phyloP scores from a whole-genome alignment of 768 basidiomycete species.

The Termitomyces sp. region DNA sequence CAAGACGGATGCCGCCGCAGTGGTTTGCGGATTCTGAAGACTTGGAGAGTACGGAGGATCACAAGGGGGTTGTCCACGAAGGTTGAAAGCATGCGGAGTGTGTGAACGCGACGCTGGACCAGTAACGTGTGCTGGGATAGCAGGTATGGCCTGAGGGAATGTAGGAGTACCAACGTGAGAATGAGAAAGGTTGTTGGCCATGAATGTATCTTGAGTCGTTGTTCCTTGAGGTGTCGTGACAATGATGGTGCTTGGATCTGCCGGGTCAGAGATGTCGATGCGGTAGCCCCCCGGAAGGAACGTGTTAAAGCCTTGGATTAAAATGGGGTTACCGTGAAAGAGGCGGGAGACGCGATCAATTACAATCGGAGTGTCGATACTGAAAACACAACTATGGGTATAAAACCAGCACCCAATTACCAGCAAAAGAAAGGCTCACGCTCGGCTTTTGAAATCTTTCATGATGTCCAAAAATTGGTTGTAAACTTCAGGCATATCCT shows the following conservation, averaged over 20 bases:
- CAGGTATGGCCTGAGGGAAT: slow-evolving; percentile 29
- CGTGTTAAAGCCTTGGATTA: slow-evolving; percentile 98
- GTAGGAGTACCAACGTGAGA: slow-evolving; percentile 27
- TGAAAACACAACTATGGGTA: slow-evolving; percentile 29
- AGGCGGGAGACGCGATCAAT: slow-evolving; percentile 92
- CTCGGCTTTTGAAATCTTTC: slow-evolving; percentile 99
- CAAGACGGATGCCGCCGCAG: slow-evolving; percentile 64
- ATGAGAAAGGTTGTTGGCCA: slow-evolving; percentile 25
- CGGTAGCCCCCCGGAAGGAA: slow-evolving; percentile 94
- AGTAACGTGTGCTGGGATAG: slow-evolving; percentile 27
- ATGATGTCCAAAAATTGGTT: slow-evolving; percentile 94
- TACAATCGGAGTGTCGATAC: slow-evolving; percentile 97
- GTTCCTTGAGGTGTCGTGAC: slow-evolving; percentile 80
- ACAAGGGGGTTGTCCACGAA: slow-evolving; percentile 31
- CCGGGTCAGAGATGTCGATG: slow-evolving; percentile 81
- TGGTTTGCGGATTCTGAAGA: slow-evolving; percentile 43
- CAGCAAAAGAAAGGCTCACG: slow-evolving; percentile 46
- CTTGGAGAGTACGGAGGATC: slow-evolving; percentile 46
- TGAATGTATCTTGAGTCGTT: slow-evolving; percentile 60
- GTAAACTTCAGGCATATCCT: slow-evolving; percentile 89
- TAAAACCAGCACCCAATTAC: not conserved
- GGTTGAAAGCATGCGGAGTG: slow-evolving; percentile 47
- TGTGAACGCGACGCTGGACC: slow-evolving; percentile 51
- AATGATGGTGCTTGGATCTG: slow-evolving; percentile 69
- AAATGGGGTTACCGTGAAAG: slow-evolving; percentile 84